phyloP scores from a whole-genome alignment of 2,329 filamentous ascomycete species.

The Orbilia quercus region DNA sequence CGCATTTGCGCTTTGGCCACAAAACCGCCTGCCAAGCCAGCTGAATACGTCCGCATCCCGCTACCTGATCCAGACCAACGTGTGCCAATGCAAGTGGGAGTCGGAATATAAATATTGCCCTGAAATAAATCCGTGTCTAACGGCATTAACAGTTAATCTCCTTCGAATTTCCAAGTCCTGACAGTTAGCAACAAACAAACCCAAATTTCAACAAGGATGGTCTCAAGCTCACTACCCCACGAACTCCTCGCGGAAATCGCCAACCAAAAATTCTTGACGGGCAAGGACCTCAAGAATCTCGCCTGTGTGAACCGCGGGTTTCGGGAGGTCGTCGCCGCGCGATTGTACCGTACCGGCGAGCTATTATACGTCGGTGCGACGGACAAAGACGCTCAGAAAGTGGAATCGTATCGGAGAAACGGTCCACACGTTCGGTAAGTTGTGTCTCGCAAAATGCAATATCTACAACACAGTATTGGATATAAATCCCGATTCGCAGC shows the following conservation, averaged over 20 bases:
- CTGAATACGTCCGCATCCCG: background rate
- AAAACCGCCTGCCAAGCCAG: background rate
- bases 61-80: background rate
- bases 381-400: slow-evolving; percentile 24
- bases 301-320: slow-evolving; percentile 36
- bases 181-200: too few relatives aligned
- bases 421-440: slow-evolving; percentile 50
- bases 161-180: too few relatives aligned
- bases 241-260: slow-evolving; percentile 46
- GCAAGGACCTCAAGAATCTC: slow-evolving; percentile 30
- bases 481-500: too few relatives aligned
- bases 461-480: slow-evolving; percentile 34
- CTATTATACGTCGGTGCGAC: slow-evolving; percentile 40
- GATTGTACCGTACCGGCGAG: slow-evolving; percentile 47
- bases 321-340: slow-evolving; percentile 22
- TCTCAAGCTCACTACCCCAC: slow-evolving; percentile 16
- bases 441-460: slow-evolving; percentile 38
- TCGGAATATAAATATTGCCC: too few relatives aligned
- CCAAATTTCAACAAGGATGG: slow-evolving; percentile 10
- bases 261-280: slow-evolving; percentile 20
- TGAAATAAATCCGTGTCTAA: too few relatives aligned
- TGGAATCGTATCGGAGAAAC: slow-evolving; percentile 35
- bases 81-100: too few relatives aligned
- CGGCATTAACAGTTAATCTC: too few relatives aligned
- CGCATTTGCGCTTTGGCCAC: background rate